A percentile compares a stretch with the other conserved stretches of the same genome.
These are phyloP conservation scores for Themeda triandra DNA, from an alignment of 176 grass and related monocot genomes.

Conservation along the genomic window DNA sequence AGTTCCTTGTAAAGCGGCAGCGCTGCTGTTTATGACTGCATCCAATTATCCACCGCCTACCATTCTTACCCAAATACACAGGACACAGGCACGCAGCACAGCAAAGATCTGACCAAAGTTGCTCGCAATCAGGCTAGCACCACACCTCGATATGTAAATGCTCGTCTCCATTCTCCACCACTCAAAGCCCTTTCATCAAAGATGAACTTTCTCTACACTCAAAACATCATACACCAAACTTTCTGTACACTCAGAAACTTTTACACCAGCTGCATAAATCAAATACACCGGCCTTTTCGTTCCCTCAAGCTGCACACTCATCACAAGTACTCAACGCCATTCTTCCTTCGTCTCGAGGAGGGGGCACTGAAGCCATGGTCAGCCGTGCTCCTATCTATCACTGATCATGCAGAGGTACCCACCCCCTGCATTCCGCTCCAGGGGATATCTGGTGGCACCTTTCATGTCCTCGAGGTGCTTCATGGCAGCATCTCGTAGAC, in stretches of 20 bases:
- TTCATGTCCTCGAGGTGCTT: constrained; percentile 58
- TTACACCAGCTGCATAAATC: background rate
- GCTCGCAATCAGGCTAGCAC: background rate
- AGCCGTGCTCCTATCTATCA: constrained; percentile 3
- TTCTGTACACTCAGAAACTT: background rate
- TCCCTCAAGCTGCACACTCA: background rate
- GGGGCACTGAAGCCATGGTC: background rate
- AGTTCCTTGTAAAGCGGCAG: no score
- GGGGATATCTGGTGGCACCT: constrained; percentile 67
- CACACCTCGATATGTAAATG: background rate
- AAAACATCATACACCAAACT: background rate
- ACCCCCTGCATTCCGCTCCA: constrained; percentile 50
- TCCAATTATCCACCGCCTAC: no score
- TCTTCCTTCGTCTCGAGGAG: background rate
- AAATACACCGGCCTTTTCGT: background rate
- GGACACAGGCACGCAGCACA: no score
- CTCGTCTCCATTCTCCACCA: background rate
- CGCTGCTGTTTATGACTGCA: no score
- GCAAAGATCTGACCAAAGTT: no score
- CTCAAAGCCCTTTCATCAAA: background rate
- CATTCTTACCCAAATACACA: no score
- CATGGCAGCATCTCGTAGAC: constrained; percentile 53
- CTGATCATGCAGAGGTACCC: constrained; percentile 69
- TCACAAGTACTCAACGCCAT: background rate
- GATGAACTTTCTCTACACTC: background rate